phyloP scores from a whole-genome alignment of 352 stramenopile genomes.

The Aphanomyces astaci region DNA sequence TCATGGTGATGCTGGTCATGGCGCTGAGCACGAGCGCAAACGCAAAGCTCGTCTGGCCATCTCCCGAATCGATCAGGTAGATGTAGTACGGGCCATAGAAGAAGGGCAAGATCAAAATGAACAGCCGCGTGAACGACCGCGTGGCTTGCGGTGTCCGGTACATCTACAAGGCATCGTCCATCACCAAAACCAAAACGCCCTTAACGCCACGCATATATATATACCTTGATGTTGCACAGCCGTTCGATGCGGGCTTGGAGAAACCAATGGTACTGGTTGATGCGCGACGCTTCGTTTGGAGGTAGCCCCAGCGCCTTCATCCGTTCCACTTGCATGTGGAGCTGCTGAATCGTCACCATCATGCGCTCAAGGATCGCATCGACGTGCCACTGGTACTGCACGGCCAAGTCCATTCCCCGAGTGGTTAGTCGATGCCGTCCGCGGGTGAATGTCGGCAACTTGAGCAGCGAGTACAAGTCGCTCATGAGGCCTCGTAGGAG shows the following conservation, averaged over 20 bases:
- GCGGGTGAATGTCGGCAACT: slow-evolving; percentile 59
- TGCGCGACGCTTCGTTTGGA: slow-evolving; percentile 77
- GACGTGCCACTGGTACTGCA: slow-evolving; percentile 34
- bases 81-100: slow-evolving; percentile 86
- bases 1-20: slow-evolving; percentile 76
- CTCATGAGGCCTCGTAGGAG: slow-evolving; percentile 42
- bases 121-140: slow-evolving; percentile 73
- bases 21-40: slow-evolving; percentile 69
- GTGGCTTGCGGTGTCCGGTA: slow-evolving; percentile 83
- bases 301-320: slow-evolving; percentile 64
- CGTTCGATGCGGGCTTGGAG: slow-evolving; percentile 72
- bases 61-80: slow-evolving; percentile 51
- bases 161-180: slow-evolving; percentile 38
- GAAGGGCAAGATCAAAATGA: slow-evolving; percentile 73
- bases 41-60: slow-evolving; percentile 56
- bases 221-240: slow-evolving; percentile 69
- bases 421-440: slow-evolving; percentile 64
- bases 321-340: slow-evolving; percentile 69
- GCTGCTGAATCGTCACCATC: slow-evolving; percentile 41
- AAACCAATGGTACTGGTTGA: slow-evolving; percentile 86
- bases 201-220: not conserved
- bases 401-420: slow-evolving; percentile 37
- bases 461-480: slow-evolving; percentile 40
- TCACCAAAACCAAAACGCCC: not conserved
- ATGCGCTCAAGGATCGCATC: slow-evolving; percentile 52